phyloP scores from a whole-genome alignment of 768 basidiomycete species.

The Nidularia sp. region DNA sequence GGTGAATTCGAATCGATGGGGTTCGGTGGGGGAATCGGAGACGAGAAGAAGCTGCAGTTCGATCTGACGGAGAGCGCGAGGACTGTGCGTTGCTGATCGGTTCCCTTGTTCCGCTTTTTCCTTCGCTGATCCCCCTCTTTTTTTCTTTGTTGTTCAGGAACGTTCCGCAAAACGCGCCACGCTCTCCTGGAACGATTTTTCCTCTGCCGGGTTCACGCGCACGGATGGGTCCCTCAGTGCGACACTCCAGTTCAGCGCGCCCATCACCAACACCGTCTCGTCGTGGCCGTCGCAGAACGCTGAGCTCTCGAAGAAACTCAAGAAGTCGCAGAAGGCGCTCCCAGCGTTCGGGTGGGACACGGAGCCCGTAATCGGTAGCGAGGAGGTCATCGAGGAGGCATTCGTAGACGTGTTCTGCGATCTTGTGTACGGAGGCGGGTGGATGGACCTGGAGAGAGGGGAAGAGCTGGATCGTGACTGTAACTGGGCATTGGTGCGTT shows the following conservation, averaged over 20 bases:
- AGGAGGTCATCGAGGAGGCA: constrained; percentile 85
- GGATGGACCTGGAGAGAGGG: constrained; percentile 71
- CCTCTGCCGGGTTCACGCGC: constrained; percentile 76
- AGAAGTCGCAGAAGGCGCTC: constrained; percentile 77
- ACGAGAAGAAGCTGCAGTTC: constrained; percentile 81
- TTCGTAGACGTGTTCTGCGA: constrained; percentile 89
- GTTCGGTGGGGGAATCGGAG: constrained; percentile 50
- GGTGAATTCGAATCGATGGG: constrained; percentile 86
- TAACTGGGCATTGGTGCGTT: constrained; percentile 86
- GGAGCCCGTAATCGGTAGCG: constrained; percentile 69
- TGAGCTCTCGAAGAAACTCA: constrained; percentile 73
- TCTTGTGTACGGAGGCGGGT: constrained; percentile 76
- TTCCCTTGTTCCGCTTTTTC: background rate
- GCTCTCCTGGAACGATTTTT: constrained; percentile 90
- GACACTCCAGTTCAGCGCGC: constrained; percentile 76
- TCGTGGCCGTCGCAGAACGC: constrained; percentile 73
- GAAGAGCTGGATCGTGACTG: constrained; percentile 82
- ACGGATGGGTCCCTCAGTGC: constrained; percentile 71
- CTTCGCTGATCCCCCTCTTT: background rate
- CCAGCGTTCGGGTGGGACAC: constrained; percentile 94
- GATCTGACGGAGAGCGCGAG: constrained; percentile 89
- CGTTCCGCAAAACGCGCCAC: constrained; percentile 74
- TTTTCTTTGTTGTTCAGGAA: constrained; percentile 34
- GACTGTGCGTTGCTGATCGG: constrained; percentile 29
- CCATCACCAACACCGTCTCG: constrained; percentile 44